Conservation (phyloP, 129 eudicot species). For the Flaveria ramosissima region DNA sequence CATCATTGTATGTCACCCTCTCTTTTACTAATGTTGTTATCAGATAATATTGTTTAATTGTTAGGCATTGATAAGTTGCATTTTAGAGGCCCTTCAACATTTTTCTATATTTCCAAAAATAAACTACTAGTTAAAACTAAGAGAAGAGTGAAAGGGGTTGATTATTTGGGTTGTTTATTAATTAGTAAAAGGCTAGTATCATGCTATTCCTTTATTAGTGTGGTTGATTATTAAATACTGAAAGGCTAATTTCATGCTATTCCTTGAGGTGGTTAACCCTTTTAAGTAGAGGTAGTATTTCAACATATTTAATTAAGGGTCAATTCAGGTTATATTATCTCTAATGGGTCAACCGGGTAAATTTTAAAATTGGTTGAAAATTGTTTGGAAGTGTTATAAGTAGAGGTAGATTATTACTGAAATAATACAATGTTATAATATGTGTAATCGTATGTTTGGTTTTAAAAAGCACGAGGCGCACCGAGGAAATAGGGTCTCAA, state of each 20-base stretch:
- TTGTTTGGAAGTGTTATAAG: neutral
- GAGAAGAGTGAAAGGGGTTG: neutral
- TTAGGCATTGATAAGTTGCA: neutral
- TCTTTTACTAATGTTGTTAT: conserved; percentile 21
- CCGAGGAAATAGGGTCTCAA: too few relatives aligned
- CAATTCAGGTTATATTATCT: neutral
- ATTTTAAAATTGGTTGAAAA: neutral
- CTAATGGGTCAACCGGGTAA: neutral
- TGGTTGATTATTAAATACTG: neutral
- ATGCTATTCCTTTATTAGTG: neutral
- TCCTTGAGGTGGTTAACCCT: neutral
- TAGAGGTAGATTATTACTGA: neutral
- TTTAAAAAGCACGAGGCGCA: too few relatives aligned
- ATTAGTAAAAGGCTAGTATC: neutral
- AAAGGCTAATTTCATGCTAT: neutral
- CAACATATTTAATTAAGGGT: neutral
- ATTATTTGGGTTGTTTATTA: neutral
- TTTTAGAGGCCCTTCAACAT: neutral
- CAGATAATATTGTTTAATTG: conserved; percentile 4
- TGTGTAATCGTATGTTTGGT: neutral
- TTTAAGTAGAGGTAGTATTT: neutral
- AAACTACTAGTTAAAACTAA: neutral
- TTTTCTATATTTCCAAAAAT: neutral
- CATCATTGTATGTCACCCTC: conserved; percentile 58
- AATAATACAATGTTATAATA: neutral